These are phyloP conservation scores for Heimioporus sp. DNA, from an alignment of 768 basidiomycete genomes.

Conservation along the genomic window DNA sequence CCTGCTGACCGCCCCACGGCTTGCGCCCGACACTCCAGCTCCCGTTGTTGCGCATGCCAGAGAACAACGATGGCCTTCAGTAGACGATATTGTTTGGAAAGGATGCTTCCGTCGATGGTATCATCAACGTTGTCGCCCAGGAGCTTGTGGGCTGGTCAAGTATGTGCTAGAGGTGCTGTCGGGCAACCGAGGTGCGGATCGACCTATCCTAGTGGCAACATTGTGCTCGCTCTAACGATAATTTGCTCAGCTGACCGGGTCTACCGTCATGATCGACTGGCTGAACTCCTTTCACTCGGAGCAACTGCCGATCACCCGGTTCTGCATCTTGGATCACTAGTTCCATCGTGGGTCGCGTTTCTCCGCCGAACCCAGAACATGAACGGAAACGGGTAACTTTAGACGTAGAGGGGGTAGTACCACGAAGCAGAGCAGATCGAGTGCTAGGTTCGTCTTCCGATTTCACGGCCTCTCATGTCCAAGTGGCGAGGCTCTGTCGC, in stretches of 20 bases:
- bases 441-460: slow-evolving; percentile 24
- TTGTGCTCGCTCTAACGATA: not conserved
- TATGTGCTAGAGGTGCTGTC: slow-evolving; percentile 70
- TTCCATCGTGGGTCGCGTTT: slow-evolving; percentile 65
- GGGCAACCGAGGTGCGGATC: slow-evolving; percentile 48
- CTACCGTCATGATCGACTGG: slow-evolving; percentile 13
- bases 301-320: slow-evolving; percentile 38
- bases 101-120: slow-evolving; percentile 51
- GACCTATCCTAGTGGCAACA: not conserved
- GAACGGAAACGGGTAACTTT: slow-evolving; percentile 8
- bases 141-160: too few relatives aligned
- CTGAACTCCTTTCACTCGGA: slow-evolving; percentile 14
- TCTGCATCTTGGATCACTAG: slow-evolving; percentile 81
- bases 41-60: slow-evolving; percentile 66
- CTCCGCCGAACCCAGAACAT: slow-evolving; percentile 42
- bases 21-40: slow-evolving; percentile 66
- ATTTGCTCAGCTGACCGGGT: slow-evolving; percentile 13
- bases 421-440: slow-evolving; percentile 46
- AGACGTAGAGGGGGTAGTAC: slow-evolving; percentile 56
- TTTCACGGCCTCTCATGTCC: slow-evolving; percentile 23
- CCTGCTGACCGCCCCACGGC: slow-evolving; percentile 65
- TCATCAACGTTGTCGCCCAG: slow-evolving; percentile 49
- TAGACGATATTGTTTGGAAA: slow-evolving; percentile 67
- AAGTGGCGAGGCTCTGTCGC: slow-evolving; percentile 57
- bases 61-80: slow-evolving; percentile 70